phyloP scores from a whole-genome alignment of 169 alveolate genomes.

The Plasmodium malariae region DNA sequence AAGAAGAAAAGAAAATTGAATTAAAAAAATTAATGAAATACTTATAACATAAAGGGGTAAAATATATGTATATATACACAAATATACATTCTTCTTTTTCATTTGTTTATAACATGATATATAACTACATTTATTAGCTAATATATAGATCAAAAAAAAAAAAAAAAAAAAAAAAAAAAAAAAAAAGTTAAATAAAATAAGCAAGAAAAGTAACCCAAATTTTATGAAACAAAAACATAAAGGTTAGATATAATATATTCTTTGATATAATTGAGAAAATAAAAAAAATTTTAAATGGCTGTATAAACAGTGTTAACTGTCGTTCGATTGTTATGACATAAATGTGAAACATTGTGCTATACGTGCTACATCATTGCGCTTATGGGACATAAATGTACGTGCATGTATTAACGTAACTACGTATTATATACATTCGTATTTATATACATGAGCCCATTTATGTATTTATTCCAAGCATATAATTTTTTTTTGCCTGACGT shows the following conservation, averaged over 20 bases:
- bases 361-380: not conserved
- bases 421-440: no score
- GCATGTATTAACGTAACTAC: no score
- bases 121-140: no score
- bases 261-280: slow-evolving; percentile 30
- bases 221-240: slow-evolving; percentile 38
- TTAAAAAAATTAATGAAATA: not conserved
- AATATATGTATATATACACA: not conserved
- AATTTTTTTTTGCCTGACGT: no score
- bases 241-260: slow-evolving; percentile 63
- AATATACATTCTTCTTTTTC: not conserved
- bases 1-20: slow-evolving; percentile 19
- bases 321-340: not conserved
- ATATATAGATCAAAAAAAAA: not conserved
- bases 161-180: not conserved
- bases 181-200: not conserved
- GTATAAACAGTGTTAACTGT: no score
- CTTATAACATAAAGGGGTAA: no score
- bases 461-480: no score
- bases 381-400: not conserved
- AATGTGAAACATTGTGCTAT: not conserved
- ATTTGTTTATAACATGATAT: no score
- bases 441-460: no score
- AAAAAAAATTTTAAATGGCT: no score
- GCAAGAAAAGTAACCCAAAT: slow-evolving; percentile 23